Conservation (phyloP, 1,284 basidiomycete species). For the Moesziomyces sp. region DNA sequence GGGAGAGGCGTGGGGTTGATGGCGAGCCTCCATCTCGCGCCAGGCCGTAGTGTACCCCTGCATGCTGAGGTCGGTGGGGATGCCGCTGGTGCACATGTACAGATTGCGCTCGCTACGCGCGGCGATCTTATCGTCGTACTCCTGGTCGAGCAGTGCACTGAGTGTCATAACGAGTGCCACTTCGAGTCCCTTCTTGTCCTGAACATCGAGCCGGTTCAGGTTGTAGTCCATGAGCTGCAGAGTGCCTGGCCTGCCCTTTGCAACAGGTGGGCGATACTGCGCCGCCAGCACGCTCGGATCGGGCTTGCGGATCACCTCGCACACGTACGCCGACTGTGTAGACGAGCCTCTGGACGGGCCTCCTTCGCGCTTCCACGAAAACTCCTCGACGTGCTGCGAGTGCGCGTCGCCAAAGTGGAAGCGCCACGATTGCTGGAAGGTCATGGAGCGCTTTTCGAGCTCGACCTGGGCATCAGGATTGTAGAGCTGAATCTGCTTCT, state of each 20-base stretch:
- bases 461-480: conserved; percentile 79
- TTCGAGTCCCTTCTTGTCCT: conserved; percentile 76
- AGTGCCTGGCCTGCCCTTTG: conserved; percentile 75
- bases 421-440: conserved; percentile 78
- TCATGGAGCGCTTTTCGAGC: conserved; percentile 77
- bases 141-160: conserved; percentile 79
- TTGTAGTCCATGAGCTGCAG: conserved; percentile 89
- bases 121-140: conserved; percentile 70
- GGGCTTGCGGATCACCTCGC: conserved; percentile 80
- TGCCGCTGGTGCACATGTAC: conserved; percentile 37
- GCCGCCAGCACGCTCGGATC: conserved; percentile 85
- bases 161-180: conserved; percentile 80
- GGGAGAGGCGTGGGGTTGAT: background rate
- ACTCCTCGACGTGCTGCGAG: conserved; percentile 18
- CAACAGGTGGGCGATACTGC: conserved; percentile 76
- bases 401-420: conserved; percentile 76
- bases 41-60: conserved; percentile 20
- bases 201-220: conserved; percentile 80
- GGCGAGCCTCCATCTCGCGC: conserved; percentile 28
- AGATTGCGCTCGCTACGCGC: conserved; percentile 31
- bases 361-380: conserved; percentile 66
- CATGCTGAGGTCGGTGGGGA: conserved; percentile 33
- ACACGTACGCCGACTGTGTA: conserved; percentile 26
- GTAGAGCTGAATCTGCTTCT: conserved; percentile 78
- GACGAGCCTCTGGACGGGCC: conserved; percentile 18